Evolutionary conservation across 75 land plant genomes (phyloP).

Genomic region (Sequoia sempervirens): DNA sequence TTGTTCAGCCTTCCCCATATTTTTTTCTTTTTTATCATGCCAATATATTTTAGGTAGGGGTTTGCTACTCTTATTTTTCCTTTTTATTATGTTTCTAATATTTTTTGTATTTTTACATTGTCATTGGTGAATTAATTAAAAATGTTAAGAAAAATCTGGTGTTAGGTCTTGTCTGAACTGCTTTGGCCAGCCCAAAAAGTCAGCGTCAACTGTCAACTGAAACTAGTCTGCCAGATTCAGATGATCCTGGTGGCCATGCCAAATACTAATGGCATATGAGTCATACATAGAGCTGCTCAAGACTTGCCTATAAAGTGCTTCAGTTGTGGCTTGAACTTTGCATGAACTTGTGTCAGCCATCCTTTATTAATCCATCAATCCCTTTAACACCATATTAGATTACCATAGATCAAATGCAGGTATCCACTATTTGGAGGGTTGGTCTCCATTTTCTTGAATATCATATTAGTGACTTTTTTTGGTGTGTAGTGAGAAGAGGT

Average conservation of each 20-base stretch:
- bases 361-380: neutral
- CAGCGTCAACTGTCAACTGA: neutral
- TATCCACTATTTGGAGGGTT: neutral
- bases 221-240: neutral
- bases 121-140: no score
- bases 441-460: neutral
- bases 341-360: neutral
- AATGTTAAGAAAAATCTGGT: neutral
- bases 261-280: neutral
- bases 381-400: neutral
- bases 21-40: no score
- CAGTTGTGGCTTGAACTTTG: neutral
- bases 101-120: no score
- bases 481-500: neutral
- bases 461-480: neutral
- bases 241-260: neutral
- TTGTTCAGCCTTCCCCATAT: no score
- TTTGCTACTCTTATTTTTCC: no score
- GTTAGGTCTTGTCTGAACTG: neutral
- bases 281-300: neutral
- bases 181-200: neutral
- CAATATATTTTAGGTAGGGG: no score
- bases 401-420: neutral
- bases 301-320: neutral
- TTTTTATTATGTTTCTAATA: no score